Evolutionary conservation across 108 stramenopile genomes (phyloP).

Genomic region (Fragilariopsis cylindrus): DNA sequence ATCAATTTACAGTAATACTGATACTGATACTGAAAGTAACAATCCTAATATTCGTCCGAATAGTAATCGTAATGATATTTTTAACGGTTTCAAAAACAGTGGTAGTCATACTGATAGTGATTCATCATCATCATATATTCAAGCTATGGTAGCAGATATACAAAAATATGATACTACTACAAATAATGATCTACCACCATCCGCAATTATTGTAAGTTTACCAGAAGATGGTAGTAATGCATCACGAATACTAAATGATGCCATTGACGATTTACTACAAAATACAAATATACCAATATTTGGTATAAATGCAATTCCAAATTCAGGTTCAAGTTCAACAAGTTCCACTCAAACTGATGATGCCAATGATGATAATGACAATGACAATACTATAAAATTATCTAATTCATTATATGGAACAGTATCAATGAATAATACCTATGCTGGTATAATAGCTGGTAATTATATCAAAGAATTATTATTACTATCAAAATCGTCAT

Average conservation of each 20-base stretch:
- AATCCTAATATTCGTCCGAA: too few relatives aligned
- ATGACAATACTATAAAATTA: too few relatives aligned
- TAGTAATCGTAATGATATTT: too few relatives aligned
- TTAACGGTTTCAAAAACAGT: too few relatives aligned
- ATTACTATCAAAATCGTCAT: neutral
- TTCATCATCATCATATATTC: too few relatives aligned
- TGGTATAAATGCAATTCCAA: slow-evolving; percentile 3
- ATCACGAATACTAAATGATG: neutral
- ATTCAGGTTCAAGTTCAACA: neutral
- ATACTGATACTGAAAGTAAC: neutral
- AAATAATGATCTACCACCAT: neutral
- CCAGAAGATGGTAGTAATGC: neutral
- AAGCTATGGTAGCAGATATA: neutral
- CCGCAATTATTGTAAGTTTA: slow-evolving; percentile 9
- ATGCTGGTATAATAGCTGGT: slow-evolving; percentile 7
- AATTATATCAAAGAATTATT: neutral
- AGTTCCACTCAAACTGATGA: too few relatives aligned
- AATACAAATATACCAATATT: slow-evolving; percentile 5
- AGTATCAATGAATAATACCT: neutral
- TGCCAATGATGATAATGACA: neutral
- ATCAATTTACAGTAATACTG: neutral
- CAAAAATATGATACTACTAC: neutral
- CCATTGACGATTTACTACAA: neutral
- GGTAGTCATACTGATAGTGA: too few relatives aligned
- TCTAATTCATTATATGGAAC: neutral